A percentile compares a stretch with the other conserved stretches of the same genome.
These are phyloP conservation scores for Saccharomycopsis guyanensis DNA, from an alignment of 805 yeast species.

Conservation along the genomic window DNA sequence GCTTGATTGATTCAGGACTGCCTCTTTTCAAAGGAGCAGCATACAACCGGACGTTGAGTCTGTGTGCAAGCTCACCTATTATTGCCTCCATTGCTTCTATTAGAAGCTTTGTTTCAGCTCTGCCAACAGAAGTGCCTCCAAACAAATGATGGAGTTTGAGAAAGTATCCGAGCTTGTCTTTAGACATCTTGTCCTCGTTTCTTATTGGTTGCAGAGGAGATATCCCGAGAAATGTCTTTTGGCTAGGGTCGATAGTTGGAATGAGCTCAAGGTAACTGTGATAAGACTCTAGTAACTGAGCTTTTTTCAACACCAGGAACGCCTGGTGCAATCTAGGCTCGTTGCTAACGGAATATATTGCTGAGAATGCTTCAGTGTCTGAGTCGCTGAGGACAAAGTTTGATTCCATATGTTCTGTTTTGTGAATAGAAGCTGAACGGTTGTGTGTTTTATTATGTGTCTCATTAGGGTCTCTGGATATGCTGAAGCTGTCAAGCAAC, in stretches of 20 bases:
- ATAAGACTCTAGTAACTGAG: too few species aligned
- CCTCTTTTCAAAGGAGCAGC: background rate
- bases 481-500: too few species aligned
- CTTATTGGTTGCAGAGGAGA: background rate
- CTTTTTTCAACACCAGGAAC: too few species aligned
- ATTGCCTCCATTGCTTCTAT: background rate
- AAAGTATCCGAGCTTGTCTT: background rate
- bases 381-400: too few species aligned
- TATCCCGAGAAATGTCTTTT: background rate
- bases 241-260: background rate
- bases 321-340: too few species aligned
- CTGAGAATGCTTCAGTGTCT: too few species aligned
- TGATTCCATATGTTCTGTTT: too few species aligned
- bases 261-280: background rate
- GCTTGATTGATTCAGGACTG: background rate
- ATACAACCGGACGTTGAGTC: background rate
- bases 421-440: too few species aligned
- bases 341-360: too few species aligned
- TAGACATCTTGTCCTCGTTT: constrained; percentile 8
- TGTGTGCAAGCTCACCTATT: background rate
- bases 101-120: background rate
- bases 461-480: too few species aligned
- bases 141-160: background rate
- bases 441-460: too few species aligned
- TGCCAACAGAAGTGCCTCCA: background rate